Conservation (phyloP, 2,329 filamentous ascomycete species). For the Talaromyces islandicus region DNA sequence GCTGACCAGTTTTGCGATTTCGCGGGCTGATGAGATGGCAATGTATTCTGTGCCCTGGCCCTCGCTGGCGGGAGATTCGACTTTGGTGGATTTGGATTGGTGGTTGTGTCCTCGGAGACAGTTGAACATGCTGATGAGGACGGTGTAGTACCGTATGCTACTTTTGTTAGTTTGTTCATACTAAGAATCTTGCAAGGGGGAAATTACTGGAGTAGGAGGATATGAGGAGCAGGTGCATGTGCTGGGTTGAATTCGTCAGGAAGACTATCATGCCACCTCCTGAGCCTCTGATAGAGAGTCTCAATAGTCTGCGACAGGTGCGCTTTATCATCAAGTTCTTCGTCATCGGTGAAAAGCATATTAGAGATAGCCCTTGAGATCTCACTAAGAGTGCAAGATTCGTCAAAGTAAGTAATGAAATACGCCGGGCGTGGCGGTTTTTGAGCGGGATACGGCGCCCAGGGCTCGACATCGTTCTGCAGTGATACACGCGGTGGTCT, state of each 20-base stretch:
- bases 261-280: conserved; percentile 24
- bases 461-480: conserved; percentile 18
- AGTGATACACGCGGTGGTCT: conserved; percentile 14
- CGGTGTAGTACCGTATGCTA: conserved; percentile 31
- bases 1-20: conserved; percentile 24
- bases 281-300: conserved; percentile 23
- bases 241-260: conserved; percentile 22
- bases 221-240: conserved; percentile 25
- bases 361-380: conserved; percentile 31
- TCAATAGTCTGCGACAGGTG: conserved; percentile 20
- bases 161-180: background rate
- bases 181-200: background rate
- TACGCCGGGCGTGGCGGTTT: conserved; percentile 21
- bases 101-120: conserved; percentile 18
- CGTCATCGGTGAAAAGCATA: conserved; percentile 22
- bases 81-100: background rate
- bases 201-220: conserved; percentile 25
- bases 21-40: conserved; percentile 23
- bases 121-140: conserved; percentile 31
- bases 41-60: conserved; percentile 11
- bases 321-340: conserved; percentile 1
- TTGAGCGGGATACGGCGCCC: conserved; percentile 29
- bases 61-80: conserved; percentile 5
- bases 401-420: conserved; percentile 26
- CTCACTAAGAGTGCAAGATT: conserved; percentile 27